Evolutionary conservation across 768 basidiomycete species (phyloP).

Genomic region (Hortiboletus campestris): DNA sequence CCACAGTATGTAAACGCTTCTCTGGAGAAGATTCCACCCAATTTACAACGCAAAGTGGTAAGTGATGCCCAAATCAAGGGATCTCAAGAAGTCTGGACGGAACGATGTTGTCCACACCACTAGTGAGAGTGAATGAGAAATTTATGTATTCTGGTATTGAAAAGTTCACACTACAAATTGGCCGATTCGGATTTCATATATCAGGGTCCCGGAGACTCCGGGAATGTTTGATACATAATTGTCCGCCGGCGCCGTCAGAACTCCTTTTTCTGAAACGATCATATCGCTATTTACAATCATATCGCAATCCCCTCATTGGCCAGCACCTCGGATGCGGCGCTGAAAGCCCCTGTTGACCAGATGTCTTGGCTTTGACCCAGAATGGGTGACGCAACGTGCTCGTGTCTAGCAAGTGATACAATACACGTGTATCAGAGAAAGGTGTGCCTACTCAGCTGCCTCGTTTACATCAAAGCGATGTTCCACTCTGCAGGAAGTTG

Average conservation of each 20-base stretch:
- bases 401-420: background rate
- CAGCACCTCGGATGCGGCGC: slow-evolving; percentile 12
- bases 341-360: slow-evolving; percentile 1
- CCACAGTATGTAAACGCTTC: slow-evolving; percentile 11
- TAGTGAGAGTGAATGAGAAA: background rate
- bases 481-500: background rate
- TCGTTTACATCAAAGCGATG: slow-evolving; percentile 1
- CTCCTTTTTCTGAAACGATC: slow-evolving; percentile 11
- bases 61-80: background rate
- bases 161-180: background rate
- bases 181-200: slow-evolving; percentile 5
- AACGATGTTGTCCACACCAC: background rate
- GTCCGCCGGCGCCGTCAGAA: background rate
- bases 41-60: background rate
- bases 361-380: background rate
- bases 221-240: slow-evolving; percentile 11
- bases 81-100: background rate
- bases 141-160: slow-evolving; percentile 5
- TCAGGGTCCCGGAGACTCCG: slow-evolving; percentile 16
- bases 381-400: slow-evolving; percentile 3
- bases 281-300: slow-evolving; percentile 4
- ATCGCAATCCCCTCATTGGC: slow-evolving; percentile 21
- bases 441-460: background rate
- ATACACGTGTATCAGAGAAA: slow-evolving; percentile 4
- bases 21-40: background rate